Percentiles rank a stretch among this genome's conserved stretches.
phyloP scores from a whole-genome alignment of 1,139 yeast genomes.

The Pneumocystis murina region DNA sequence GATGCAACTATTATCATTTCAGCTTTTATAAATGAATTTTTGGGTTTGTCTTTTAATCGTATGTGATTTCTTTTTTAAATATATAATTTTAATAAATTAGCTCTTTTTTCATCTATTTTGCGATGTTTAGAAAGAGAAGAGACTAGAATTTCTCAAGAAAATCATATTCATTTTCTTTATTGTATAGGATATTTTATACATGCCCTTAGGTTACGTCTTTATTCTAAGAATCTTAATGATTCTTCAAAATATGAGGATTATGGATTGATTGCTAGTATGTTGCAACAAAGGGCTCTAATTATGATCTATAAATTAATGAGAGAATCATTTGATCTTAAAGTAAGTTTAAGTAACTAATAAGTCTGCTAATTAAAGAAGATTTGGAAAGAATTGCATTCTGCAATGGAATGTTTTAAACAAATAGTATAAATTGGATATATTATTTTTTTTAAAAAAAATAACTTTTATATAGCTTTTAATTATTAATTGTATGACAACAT shows the following conservation, averaged over 20 bases:
- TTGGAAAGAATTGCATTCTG: conserved; percentile 53
- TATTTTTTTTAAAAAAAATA: conserved; percentile 5
- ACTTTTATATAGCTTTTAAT: conserved; percentile 27
- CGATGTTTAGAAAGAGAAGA: conserved; percentile 36
- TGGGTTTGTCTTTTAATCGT: conserved; percentile 62
- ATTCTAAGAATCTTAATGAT: conserved; percentile 15
- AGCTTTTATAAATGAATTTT: conserved; percentile 41
- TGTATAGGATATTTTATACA: conserved; percentile 58
- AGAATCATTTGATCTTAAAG: conserved; percentile 31
- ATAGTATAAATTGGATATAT: conserved; percentile 26
- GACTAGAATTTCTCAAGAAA: conserved; percentile 22
- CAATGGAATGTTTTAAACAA: conserved; percentile 55
- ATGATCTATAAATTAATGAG: conserved; percentile 44
- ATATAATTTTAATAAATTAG: conserved; percentile 3
- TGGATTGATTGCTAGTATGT: conserved; percentile 51
- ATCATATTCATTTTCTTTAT: conserved; percentile 39
- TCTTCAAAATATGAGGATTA: conserved; percentile 28
- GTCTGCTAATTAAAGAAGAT: conserved; percentile 15
- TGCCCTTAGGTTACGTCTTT: conserved; percentile 24
- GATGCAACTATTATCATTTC: conserved; percentile 27
- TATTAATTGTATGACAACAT: conserved; percentile 31
- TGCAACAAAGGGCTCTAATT: conserved; percentile 51
- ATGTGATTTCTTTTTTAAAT: conserved; percentile 2
- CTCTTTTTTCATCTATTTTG: conserved; percentile 40
- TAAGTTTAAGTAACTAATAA: conserved; percentile 17